These are phyloP conservation scores for Ricinus communis DNA, from an alignment of 345 rosid genomes.

Conservation along the genomic window DNA sequence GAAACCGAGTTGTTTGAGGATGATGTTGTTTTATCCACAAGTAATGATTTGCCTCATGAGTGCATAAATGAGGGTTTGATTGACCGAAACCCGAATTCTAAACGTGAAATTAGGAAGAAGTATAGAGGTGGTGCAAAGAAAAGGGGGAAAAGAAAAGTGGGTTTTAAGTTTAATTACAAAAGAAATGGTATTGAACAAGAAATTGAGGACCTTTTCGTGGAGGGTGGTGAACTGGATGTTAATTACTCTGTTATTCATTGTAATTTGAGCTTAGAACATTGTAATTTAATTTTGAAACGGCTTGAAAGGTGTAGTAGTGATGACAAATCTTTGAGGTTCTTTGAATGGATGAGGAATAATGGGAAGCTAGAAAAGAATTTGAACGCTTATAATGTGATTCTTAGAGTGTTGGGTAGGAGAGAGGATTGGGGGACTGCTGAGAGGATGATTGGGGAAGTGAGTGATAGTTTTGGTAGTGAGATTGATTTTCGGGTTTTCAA, in stretches of 20 bases:
- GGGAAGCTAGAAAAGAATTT: constrained; percentile 60
- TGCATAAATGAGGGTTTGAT: constrained; percentile 8
- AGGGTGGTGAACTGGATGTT: constrained; percentile 51
- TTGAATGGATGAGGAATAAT: constrained; percentile 75
- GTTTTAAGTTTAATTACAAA: constrained; percentile 31
- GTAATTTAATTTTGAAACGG: constrained; percentile 58
- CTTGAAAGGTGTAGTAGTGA: constrained; percentile 62
- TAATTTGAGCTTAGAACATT: constrained; percentile 50
- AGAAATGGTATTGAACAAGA: constrained; percentile 33
- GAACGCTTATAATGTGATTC: constrained; percentile 65
- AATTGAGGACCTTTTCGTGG: constrained; percentile 36
- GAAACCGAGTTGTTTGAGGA: constrained; percentile 36
- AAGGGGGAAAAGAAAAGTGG: constrained; percentile 32
- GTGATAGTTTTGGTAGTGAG: constrained; percentile 32
- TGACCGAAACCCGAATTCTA: constrained; percentile 29
- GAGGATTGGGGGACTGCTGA: constrained; percentile 79
- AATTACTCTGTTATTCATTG: constrained; percentile 46
- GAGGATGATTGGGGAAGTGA: constrained; percentile 45
- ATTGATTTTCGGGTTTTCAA: constrained; percentile 64
- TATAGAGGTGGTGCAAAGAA: constrained; percentile 25
- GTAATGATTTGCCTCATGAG: constrained; percentile 22
- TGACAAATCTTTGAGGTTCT: constrained; percentile 53
- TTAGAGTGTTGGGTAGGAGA: constrained; percentile 67
- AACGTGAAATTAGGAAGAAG: constrained; percentile 17
- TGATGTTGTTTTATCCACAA: constrained; percentile 18